These are phyloP conservation scores for Cordyceps cicadae DNA, from an alignment of 2,329 filamentous ascomycete genomes.

Conservation along the genomic window DNA sequence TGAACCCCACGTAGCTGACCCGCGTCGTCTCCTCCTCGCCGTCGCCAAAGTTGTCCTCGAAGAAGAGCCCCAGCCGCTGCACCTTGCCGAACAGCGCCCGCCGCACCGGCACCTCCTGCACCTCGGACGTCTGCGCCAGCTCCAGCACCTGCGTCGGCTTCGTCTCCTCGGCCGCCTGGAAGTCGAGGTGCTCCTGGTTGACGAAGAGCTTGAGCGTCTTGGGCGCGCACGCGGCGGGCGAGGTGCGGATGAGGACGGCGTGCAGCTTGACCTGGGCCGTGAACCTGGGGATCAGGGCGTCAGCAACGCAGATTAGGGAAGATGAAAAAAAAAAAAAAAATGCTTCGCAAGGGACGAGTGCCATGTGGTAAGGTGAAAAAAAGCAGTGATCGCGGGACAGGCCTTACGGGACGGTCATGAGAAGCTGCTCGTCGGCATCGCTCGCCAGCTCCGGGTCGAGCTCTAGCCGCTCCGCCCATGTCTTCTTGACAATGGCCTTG, in stretches of 20 bases:
- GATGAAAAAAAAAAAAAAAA: too few relatives aligned
- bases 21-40: constrained; percentile 74
- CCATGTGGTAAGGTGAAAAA: not conserved
- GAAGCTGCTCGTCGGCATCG: constrained; percentile 85
- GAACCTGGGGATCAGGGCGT: constrained; percentile 49
- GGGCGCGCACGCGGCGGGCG: constrained; percentile 61
- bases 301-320: not conserved
- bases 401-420: constrained; percentile 81
- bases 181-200: constrained; percentile 85
- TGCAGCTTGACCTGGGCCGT: constrained; percentile 91
- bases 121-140: constrained; percentile 66
- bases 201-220: constrained; percentile 78
- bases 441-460: constrained; percentile 69
- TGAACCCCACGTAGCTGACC: constrained; percentile 81
- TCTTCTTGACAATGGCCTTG: constrained; percentile 73
- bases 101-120: constrained; percentile 83
- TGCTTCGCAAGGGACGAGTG: too few relatives aligned
- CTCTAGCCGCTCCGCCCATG: constrained; percentile 73
- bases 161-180: constrained; percentile 62
- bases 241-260: constrained; percentile 76
- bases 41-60: constrained; percentile 80
- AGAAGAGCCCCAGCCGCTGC: constrained; percentile 75
- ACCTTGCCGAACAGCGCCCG: constrained; percentile 83
- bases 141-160: constrained; percentile 67
- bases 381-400: not conserved